Percentiles rank a stretch among this genome's conserved stretches.
phyloP scores from a whole-genome alignment of 345 rosid species.

The Bruguiera parviflora region DNA sequence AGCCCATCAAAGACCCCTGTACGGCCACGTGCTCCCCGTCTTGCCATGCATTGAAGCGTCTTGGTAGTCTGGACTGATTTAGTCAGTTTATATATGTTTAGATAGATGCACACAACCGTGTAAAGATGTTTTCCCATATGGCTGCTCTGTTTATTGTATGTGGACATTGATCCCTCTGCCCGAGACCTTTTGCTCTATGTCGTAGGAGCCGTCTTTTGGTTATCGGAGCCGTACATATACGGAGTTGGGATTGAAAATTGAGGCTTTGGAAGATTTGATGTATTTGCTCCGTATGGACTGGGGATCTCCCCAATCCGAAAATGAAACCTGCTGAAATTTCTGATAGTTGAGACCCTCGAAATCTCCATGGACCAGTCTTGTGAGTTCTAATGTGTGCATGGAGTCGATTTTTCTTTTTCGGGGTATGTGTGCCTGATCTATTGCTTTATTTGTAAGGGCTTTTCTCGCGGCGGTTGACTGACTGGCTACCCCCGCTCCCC shows the following conservation, averaged over 20 bases:
- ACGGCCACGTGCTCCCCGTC: conserved; percentile 83
- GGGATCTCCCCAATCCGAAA: background rate
- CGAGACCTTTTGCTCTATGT: conserved; percentile 9
- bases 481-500: too few relatives aligned
- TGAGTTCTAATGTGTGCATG: too few relatives aligned
- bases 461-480: too few relatives aligned
- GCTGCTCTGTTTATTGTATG: conserved; percentile 25
- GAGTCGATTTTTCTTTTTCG: too few relatives aligned
- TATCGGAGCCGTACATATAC: conserved; percentile 26
- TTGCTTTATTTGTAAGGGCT: too few relatives aligned
- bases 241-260: conserved; percentile 38
- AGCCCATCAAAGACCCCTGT: conserved; percentile 99
- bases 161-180: conserved; percentile 2
- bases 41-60: conserved; percentile 49
- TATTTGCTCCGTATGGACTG: conserved; percentile 14
- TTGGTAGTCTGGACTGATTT: conserved; percentile 13
- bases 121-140: conserved; percentile 32
- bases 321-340: background rate
- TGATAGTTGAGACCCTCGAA: background rate
- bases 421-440: too few relatives aligned
- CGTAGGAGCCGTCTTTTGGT: conserved; percentile 27
- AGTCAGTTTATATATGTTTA: conserved; percentile 27
- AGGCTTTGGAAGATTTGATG: conserved; percentile 32
- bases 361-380: too few relatives aligned
- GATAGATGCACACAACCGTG: conserved; percentile 33